Base-by-base conservation (phyloP, 2,329 filamentous ascomycete genomes). In the Hirsutella thompsonii region DNA sequence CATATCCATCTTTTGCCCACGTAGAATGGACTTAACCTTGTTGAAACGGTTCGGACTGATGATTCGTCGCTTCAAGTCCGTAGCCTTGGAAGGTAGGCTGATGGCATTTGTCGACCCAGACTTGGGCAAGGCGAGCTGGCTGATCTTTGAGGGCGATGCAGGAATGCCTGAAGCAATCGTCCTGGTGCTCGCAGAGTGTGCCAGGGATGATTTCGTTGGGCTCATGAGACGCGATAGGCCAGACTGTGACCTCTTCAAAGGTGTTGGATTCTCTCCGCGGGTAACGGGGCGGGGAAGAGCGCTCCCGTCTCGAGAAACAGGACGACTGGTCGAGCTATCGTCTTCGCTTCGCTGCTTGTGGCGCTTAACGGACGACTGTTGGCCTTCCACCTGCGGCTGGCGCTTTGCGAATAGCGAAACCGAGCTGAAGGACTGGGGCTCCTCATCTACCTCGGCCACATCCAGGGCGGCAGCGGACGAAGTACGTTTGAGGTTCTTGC, bases 201-300 rank as follows among this genome's bases (percentile, higher is more conserved):
- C 75, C 39, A 84, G 59, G 1, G 83, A 86, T 8, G 85, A 68
- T 57, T 86, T 87, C 8, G 84, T 92, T 0, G 88, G 87, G 5
- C 85, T 93, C 59, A 80, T 74, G 23, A 90, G 65, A 44, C 68
- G 78, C 46, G 68, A 66, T 44, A 68, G 61, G 46, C 72, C 68
- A 8, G 70, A 62, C 41, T 70, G 64, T 1, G 69, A 60, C 20
- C 66, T 67, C 38, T 60, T 49, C 19, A 69, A 53, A 14, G 55
- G 52, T 36, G 39, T 36, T 20, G 50, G 44, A 16, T 45, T 43
- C 23, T 44, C 47, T 43, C 73, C 68, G 21, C 67, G 66, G 13
- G 78, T 78, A 9, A 66, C 54, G n/a, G 38, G 32, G 11, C 32
- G 33, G 13, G 38, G 38, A 13, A 28, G 38, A 14, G 16, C 9